Base-by-base conservation (phyloP, 768 basidiomycete species). In the Hebeloma cylindrosporum region DNA sequence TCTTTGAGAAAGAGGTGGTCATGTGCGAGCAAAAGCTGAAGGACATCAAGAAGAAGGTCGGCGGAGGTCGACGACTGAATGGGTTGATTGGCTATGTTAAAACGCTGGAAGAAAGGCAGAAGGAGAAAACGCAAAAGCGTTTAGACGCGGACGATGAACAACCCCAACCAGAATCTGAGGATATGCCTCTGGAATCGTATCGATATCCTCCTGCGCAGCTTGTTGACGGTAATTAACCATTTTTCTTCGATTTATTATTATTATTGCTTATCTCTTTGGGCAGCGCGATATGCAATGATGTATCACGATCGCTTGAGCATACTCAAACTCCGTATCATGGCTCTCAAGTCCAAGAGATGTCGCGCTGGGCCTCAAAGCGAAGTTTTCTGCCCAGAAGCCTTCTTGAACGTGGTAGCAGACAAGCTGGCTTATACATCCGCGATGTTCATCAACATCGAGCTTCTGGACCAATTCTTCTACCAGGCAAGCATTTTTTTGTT, bases 391-490 rank as follows among this genome's bases (percentile, higher is more conserved):
- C 96, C 96, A 0, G 96, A 99, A 64, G 88, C 90, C 0, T 98
- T 98, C 80, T 77, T 99, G 52, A 86, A 92, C 57, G 92, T 95
- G 18, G 93, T 99, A 16, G 93, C 96, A 2, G 91, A 97, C 63
- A 98, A 99, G 66, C 75, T 99, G 30, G 93, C 94, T 1, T 85
- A 93, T 60, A 98, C 95, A 0, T 91, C 93, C 2, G 83, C 94
- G 2, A 92, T 97, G 87, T 98, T 98, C 65, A 96, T 99, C 75
- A 96, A 93, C 69, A 96, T 99, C 47, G 96, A 99, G 63, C 74
- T 99, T 7, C 78, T 98, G 1, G 94, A 96, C 58, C 94, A 97
- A 56, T 99, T 98, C 76, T 98, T 98, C 74, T 96, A 98, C 60
- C 92, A 95, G 75, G 92, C 89, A 53, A 32, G 77, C 35, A n/a